A percentile compares a stretch with the other conserved stretches of the same genome.
phyloP scores from a whole-genome alignment of 148 eudicot genomes.

The Nyssa sinensis region DNA sequence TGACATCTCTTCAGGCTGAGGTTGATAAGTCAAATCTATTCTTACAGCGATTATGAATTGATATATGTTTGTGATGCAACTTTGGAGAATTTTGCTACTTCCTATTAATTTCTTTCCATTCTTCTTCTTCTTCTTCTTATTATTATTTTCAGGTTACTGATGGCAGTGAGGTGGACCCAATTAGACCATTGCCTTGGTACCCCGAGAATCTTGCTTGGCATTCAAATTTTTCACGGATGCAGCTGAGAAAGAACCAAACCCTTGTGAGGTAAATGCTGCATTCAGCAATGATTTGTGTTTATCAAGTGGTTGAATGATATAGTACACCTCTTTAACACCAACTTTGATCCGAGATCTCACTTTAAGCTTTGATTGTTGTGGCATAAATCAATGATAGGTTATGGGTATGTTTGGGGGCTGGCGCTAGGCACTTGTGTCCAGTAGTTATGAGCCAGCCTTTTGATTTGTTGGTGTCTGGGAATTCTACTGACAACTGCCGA shows the following conservation, averaged over 20 bases:
- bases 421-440: not conserved
- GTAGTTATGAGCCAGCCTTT: not conserved
- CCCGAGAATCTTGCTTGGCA: constrained; percentile 98
- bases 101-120: no score
- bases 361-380: no score
- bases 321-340: no score
- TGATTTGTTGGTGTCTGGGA: not conserved
- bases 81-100: no score
- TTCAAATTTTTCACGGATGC: constrained; percentile 83
- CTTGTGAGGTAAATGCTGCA: constrained; percentile 63
- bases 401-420: not conserved
- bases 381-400: no score
- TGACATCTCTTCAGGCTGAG: constrained; percentile 81
- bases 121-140: no score
- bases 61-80: not conserved
- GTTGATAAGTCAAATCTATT: constrained; percentile 34
- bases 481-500: not conserved
- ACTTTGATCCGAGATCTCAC: no score
- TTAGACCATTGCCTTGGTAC: constrained; percentile 90
- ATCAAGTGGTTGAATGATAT: not conserved
- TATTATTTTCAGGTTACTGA: constrained; percentile 46
- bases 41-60: constrained; percentile 9
- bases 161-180: constrained; percentile 67
- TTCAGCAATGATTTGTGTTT: constrained; percentile 5
- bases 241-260: constrained; percentile 85